phyloP scores from a whole-genome alignment of 768 basidiomycete species.

The Russula olivacea region DNA sequence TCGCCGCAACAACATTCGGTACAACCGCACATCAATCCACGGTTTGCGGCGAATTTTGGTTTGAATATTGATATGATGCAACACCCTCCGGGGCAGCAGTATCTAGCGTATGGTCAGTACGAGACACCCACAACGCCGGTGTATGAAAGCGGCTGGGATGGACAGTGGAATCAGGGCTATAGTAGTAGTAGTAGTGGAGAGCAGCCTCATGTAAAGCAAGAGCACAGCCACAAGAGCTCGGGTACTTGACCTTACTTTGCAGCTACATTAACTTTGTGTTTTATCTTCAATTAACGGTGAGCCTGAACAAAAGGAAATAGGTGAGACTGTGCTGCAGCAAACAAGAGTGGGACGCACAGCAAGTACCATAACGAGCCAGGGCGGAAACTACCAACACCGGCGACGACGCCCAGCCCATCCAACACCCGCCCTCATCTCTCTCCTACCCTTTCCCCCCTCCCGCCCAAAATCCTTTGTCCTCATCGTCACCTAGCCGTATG shows the following conservation, averaged over 20 bases:
- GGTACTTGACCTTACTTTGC: slow-evolving; percentile 3
- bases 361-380: slow-evolving; percentile 21
- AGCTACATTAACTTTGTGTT: background rate
- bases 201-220: background rate
- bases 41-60: slow-evolving; percentile 65
- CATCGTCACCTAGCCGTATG: slow-evolving; percentile 1
- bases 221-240: background rate
- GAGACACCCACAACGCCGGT: background rate
- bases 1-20: slow-evolving; percentile 35
- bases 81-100: slow-evolving; percentile 24
- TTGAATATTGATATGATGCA: slow-evolving; percentile 36
- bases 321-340: background rate
- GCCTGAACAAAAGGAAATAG: background rate
- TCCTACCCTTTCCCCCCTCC: background rate
- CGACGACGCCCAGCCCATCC: slow-evolving; percentile 13
- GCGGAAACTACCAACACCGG: slow-evolving; percentile 9
- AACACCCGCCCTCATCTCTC: background rate
- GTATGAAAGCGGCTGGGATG: slow-evolving; percentile 15
- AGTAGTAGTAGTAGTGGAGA: background rate
- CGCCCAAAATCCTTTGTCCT: background rate
- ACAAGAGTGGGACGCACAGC: slow-evolving; percentile 6
- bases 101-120: slow-evolving; percentile 18
- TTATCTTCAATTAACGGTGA: background rate
- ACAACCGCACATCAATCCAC: slow-evolving; percentile 83
- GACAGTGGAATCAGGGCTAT: slow-evolving; percentile 8